phyloP scores from a whole-genome alignment of 768 basidiomycete species.

The Leccinum boreale region DNA sequence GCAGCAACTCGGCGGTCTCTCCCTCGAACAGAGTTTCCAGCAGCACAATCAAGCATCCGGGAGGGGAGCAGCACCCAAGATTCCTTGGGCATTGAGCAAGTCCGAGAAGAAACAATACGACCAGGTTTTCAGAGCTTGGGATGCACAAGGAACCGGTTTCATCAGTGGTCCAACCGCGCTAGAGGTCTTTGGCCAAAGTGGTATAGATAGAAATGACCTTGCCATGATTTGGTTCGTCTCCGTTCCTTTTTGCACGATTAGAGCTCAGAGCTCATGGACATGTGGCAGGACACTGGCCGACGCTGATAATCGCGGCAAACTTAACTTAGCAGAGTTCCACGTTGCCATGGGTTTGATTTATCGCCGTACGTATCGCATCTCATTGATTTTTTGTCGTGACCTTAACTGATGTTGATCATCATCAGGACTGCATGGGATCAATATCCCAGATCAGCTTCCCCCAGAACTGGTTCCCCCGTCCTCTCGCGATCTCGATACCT shows the following conservation, averaged over 20 bases:
- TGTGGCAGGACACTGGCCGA: constrained; percentile 82
- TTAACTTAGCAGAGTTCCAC: constrained; percentile 95
- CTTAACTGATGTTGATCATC: neutral
- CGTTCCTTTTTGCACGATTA: neutral
- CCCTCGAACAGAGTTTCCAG: constrained; percentile 82
- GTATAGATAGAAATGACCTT: constrained; percentile 82
- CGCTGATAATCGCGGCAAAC: constrained; percentile 88
- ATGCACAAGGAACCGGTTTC: constrained; percentile 74
- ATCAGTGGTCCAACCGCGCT: constrained; percentile 80
- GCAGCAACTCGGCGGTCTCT: constrained; percentile 49
- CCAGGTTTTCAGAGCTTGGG: constrained; percentile 97
- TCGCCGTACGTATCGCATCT: constrained; percentile 61
- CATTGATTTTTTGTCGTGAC: neutral
- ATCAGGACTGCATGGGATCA: constrained; percentile 86
- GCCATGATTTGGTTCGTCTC: constrained; percentile 84
- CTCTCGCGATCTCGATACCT: constrained; percentile 80
- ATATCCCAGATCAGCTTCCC: constrained; percentile 84
- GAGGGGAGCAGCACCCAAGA: constrained; percentile 59
- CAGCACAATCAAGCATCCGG: constrained; percentile 77
- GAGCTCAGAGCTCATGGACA: neutral
- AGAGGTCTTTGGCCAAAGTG: constrained; percentile 94
- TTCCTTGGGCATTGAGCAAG: constrained; percentile 85
- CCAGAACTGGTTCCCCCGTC: constrained; percentile 91
- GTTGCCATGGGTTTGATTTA: constrained; percentile 99
- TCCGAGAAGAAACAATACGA: constrained; percentile 97